Conservation (phyloP, 2,329 filamentous ascomycete species). For the Alternaria hordeiaustralica region DNA sequence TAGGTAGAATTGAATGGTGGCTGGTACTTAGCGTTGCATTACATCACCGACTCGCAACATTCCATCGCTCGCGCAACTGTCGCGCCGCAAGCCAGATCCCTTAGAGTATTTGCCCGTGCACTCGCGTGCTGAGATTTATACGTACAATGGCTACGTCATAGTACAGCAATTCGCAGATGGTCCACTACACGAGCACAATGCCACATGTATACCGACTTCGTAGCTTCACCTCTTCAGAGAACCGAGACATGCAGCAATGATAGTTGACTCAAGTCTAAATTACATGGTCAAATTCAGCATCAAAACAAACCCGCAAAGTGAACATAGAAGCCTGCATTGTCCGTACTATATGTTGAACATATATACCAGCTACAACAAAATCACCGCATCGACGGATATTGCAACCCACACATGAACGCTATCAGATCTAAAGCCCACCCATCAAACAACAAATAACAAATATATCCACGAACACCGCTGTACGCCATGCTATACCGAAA, state of each 20-base stretch:
- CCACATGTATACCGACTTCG: not conserved
- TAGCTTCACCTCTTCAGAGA: not conserved
- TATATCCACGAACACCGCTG: not conserved
- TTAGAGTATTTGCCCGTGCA: not conserved
- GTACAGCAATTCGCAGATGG: not conserved
- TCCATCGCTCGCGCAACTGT: not conserved
- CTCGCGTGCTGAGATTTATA: not conserved
- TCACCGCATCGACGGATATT: not conserved
- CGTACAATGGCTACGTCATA: not conserved
- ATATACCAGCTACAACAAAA: not conserved
- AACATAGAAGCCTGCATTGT: not conserved
- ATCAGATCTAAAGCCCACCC: not conserved
- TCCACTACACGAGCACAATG: not conserved
- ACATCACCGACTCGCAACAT: not conserved
- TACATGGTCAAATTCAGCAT: not conserved
- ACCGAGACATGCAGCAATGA: not conserved
- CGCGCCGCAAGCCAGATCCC: not conserved
- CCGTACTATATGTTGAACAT: not conserved
- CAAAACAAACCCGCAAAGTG: not conserved
- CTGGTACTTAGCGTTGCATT: not conserved
- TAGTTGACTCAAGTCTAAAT: not conserved
- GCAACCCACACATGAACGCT: not conserved
- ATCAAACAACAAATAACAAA: not conserved
- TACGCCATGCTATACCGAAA: not conserved
- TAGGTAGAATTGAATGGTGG: not conserved